Evolutionary conservation across 2,329 filamentous ascomycete genomes (phyloP), one percentile per base, ranked within the genome.

Genomic region (Drechslera avenae): DNA sequence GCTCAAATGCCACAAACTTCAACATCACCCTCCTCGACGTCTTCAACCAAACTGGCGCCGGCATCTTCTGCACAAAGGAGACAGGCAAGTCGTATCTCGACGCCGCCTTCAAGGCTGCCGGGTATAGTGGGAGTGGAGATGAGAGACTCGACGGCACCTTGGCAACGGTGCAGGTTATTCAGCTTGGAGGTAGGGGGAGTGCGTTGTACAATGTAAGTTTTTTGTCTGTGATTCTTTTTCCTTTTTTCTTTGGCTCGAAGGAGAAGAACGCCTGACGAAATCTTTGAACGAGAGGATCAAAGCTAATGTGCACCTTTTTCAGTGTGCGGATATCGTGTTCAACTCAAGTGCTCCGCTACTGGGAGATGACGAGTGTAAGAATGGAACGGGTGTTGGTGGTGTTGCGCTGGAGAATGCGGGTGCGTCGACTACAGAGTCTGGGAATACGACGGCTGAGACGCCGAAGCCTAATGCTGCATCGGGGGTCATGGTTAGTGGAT

Each of bases 41-140:
- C 34, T 78, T 79, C 65, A 80, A 81, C 60, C 76, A 79, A 63
- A 81, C 78, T 0, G 74, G 74, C n/a, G 75, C 75, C 10, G 78
- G 78, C 4, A 73, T 75, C 0, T 76, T 79, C 43, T 81, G 78
- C 56, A 65, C 79, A 9, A 72, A 74, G 9, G 70, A 75, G 31
- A 60, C 76, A 9, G 52, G 66, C 9, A 40, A 66, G 44, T 40
- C 56, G 4, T 57, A 58, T 9, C 52, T 73, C 9, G 67, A 60
- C 16, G 62, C 37, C 1, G 68, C 59, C 0, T 46, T 69, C 17
- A 66, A 60, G 35, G 60, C 50, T 8, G 61, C 64, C 2, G 64
- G 67, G 4, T 64, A 64, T 30, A 57, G 52, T 16, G 63, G 60
- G 3, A 21, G 57, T 10, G 50, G 52, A 12, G 59, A 63, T 17